These are phyloP conservation scores for Lobulomyces angularis DNA, from an alignment of 192 early-diverging fungal species.

Conservation along the genomic window DNA sequence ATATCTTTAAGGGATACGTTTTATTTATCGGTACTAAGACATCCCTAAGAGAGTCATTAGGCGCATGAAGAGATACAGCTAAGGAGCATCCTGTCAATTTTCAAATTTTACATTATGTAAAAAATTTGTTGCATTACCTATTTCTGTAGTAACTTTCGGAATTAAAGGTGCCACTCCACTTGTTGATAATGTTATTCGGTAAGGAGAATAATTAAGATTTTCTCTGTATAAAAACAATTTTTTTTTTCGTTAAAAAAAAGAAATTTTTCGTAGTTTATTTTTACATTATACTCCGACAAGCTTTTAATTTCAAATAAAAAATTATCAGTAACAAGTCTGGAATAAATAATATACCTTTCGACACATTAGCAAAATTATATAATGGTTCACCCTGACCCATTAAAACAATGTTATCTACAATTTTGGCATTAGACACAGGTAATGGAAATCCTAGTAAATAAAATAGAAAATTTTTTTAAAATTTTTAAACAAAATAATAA, in stretches of 20 bases:
- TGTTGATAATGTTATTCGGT: constrained; percentile 72
- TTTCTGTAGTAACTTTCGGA: constrained; percentile 55
- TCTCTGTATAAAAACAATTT: constrained; percentile 46
- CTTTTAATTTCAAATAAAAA: not conserved
- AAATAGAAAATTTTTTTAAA: constrained; percentile 54
- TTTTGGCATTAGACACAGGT: constrained; percentile 13
- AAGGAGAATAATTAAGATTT: constrained; percentile 51
- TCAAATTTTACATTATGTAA: too few relatives aligned
- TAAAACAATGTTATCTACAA: constrained; percentile 71
- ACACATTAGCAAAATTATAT: constrained; percentile 60
- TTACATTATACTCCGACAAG: too few relatives aligned
- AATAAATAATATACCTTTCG: constrained; percentile 6
- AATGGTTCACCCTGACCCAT: constrained; percentile 91
- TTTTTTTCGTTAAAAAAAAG: not conserved
- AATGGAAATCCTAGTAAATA: constrained; percentile 51
- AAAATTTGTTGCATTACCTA: too few relatives aligned
- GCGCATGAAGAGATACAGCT: constrained; percentile 77
- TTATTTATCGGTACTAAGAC: constrained; percentile 77
- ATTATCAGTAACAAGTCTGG: not conserved
- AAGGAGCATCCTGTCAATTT: constrained; percentile 50
- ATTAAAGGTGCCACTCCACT: constrained; percentile 76
- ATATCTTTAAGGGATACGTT: constrained; percentile 57
- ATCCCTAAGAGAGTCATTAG: constrained; percentile 59
- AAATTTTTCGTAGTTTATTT: not conserved
- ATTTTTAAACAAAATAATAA: constrained; percentile 45